Evolutionary conservation across 2,329 filamentous ascomycete species (phyloP).

Genomic region (Fusarium sp.): DNA sequence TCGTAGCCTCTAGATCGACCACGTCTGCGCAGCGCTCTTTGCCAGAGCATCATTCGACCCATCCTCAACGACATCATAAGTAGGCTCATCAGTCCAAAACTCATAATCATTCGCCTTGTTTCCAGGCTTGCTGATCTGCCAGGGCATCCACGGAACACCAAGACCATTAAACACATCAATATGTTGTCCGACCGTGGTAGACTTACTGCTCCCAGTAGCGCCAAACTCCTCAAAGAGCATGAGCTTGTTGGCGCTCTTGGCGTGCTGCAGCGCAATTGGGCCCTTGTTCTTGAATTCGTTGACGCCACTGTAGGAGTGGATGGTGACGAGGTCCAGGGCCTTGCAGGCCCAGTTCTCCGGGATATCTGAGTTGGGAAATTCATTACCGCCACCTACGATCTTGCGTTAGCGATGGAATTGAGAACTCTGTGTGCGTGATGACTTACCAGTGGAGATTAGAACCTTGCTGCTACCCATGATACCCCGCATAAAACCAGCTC

Average conservation of each 20-base stretch:
- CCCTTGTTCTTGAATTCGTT: not conserved
- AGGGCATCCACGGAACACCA: not conserved
- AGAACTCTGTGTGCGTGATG: accelerated
- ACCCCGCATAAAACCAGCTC: not conserved
- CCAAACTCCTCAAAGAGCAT: not conserved
- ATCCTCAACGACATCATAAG: not conserved
- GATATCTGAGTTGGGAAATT: not conserved
- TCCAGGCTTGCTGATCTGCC: not conserved
- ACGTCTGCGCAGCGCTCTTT: not conserved
- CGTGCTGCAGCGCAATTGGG: not conserved
- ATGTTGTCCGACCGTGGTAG: not conserved
- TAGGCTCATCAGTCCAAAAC: not conserved
- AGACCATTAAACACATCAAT: not conserved
- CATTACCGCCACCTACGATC: not conserved
- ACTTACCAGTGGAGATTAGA: not conserved
- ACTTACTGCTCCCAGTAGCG: not conserved
- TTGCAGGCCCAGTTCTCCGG: not conserved
- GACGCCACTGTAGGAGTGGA: not conserved
- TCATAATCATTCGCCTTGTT: not conserved
- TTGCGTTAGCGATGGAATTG: not conserved
- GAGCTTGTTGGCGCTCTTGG: not conserved
- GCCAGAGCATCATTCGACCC: not conserved
- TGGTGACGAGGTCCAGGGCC: not conserved
- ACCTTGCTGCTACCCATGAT: not conserved
- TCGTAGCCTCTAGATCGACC: not conserved